Evolutionary conservation across 73 alveolate genomes (phyloP).

Genomic region (Paramecium pentaurelia): DNA sequence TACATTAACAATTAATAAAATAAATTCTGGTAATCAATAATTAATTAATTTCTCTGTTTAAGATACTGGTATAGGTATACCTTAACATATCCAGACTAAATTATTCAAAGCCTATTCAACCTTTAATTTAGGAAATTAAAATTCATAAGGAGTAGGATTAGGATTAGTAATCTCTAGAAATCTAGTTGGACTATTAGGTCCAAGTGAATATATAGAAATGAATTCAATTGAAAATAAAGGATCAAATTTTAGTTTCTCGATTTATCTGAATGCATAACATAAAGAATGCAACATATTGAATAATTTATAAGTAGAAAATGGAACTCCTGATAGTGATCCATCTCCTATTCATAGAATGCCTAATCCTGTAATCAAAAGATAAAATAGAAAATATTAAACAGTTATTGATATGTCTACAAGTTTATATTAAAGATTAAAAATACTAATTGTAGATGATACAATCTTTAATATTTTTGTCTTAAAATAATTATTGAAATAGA

Average conservation of each 20-base stretch:
- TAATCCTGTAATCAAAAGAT: background rate
- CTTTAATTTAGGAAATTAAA: constrained; percentile 22
- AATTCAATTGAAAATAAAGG: constrained; percentile 22
- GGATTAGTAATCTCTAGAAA: constrained; percentile 49
- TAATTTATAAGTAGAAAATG: background rate
- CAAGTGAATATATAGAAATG: constrained; percentile 36
- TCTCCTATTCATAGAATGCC: background rate
- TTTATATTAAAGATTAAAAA: background rate
- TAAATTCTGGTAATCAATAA: background rate
- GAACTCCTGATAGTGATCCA: constrained; percentile 5
- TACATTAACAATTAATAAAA: background rate
- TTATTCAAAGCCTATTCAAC: constrained; percentile 51
- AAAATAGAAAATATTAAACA: background rate
- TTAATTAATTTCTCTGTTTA: background rate
- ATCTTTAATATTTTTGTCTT: constrained; percentile 27
- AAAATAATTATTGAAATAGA: background rate
- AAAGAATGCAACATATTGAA: background rate
- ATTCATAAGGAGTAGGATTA: constrained; percentile 56
- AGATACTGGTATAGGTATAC: constrained; percentile 64
- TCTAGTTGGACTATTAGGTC: constrained; percentile 45
- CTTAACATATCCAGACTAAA: background rate
- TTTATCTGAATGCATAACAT: background rate
- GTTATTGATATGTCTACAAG: background rate
- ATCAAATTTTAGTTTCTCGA: constrained; percentile 27
- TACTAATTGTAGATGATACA: constrained; percentile 54